Evolutionary conservation across 2,329 filamentous ascomycete genomes (phyloP).

Genomic region (Nothopassalora personata): DNA sequence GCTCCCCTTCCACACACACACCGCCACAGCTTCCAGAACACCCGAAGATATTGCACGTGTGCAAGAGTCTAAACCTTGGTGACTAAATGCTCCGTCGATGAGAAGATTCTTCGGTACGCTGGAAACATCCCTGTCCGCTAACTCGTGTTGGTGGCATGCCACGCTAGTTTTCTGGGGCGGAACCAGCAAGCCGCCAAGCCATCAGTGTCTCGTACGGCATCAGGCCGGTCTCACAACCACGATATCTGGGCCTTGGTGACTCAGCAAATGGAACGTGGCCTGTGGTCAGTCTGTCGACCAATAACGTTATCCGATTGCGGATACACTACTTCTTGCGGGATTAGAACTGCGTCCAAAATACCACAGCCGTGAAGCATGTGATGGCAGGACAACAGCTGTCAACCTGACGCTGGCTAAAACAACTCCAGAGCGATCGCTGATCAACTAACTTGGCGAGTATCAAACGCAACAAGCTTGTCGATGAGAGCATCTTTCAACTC

Average conservation of each 20-base stretch:
- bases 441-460: background rate
- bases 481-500: background rate
- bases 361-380: no score
- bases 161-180: background rate
- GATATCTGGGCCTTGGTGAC: background rate
- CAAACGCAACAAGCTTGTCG: background rate
- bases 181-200: background rate
- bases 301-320: no score
- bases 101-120: background rate
- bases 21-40: background rate
- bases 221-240: background rate
- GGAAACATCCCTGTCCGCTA: background rate
- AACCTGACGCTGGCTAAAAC: background rate
- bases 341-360: no score
- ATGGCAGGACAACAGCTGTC: background rate
- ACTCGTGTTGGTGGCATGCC: background rate
- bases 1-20: background rate
- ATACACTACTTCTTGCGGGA: no score
- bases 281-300: background rate
- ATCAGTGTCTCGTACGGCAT: background rate
- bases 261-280: background rate
- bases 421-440: background rate
- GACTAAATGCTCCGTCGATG: background rate
- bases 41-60: background rate
- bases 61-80: background rate